Evolutionary conservation across 2,329 filamentous ascomycete genomes (phyloP).

Genomic region (Exophiala spinifera): DNA sequence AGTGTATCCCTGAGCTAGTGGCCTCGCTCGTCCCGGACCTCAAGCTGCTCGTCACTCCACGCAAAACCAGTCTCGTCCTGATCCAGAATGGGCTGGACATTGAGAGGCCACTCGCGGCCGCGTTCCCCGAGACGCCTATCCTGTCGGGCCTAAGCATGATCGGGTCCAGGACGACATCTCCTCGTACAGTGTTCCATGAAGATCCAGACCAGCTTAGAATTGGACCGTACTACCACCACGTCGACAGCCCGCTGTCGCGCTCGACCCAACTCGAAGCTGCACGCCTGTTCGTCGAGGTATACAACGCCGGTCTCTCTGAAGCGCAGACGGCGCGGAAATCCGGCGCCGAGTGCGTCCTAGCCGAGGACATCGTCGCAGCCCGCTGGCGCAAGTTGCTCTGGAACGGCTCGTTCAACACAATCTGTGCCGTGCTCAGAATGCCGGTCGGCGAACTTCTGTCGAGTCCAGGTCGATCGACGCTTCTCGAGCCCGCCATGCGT

Average conservation of each 20-base stretch:
- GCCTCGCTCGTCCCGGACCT: conserved; percentile 44
- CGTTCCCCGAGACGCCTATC: conserved; percentile 52
- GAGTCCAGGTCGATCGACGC: conserved; percentile 43
- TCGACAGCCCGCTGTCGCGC: conserved; percentile 12
- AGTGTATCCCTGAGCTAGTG: conserved; percentile 55
- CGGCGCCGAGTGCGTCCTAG: conserved; percentile 42
- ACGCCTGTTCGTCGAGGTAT: conserved; percentile 46
- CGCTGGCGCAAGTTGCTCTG: conserved; percentile 45
- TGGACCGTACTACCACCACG: conserved; percentile 44
- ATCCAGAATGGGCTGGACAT: conserved; percentile 63
- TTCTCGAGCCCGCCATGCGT: conserved; percentile 53
- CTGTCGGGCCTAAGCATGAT: conserved; percentile 54
- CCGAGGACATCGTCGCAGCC: conserved; percentile 29
- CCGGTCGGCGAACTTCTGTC: conserved; percentile 51
- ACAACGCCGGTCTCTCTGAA: conserved; percentile 36
- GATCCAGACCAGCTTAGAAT: conserved; percentile 51
- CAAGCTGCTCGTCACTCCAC: conserved; percentile 48
- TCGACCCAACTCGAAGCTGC: conserved; percentile 30
- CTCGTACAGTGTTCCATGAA: conserved; percentile 52
- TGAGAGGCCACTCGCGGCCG: conserved; percentile 50
- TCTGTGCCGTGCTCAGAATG: conserved; percentile 50
- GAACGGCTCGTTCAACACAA: conserved; percentile 51
- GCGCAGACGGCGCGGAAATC: conserved; percentile 26
- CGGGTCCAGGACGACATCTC: conserved; percentile 47
- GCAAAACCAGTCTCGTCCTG: conserved; percentile 53